Evolutionary conservation across 1,284 basidiomycete species (phyloP).

Genomic region (Rhodotorula sp.): DNA sequence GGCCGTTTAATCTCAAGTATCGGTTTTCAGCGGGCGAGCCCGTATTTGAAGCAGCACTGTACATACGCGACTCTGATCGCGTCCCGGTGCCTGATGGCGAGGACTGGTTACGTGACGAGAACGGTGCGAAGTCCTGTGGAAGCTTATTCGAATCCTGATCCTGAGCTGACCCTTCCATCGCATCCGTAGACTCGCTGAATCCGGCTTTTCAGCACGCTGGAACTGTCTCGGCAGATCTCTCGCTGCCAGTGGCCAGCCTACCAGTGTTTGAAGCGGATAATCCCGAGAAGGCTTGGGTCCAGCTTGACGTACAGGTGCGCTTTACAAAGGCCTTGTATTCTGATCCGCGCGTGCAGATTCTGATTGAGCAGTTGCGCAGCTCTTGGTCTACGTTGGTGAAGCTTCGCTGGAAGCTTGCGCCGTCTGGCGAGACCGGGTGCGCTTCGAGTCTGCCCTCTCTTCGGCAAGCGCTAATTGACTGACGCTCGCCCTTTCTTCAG

Average conservation of each 20-base stretch:
- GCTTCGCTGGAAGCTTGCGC: conserved; percentile 8
- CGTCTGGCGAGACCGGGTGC: conserved; percentile 12
- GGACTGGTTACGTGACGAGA: neutral
- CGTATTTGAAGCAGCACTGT: neutral
- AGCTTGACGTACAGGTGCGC: conserved; percentile 13
- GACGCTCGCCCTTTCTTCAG: no score
- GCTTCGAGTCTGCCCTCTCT: neutral
- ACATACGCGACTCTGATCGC: neutral
- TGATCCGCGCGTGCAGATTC: neutral
- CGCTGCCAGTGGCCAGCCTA: neutral
- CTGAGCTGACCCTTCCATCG: no score
- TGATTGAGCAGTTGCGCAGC: neutral
- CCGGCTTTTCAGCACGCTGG: neutral
- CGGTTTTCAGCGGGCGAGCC: neutral
- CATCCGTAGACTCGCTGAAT: neutral
- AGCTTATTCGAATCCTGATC: neutral
- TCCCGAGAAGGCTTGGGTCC: conserved; percentile 4
- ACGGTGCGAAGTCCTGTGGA: neutral
- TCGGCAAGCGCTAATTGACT: neutral
- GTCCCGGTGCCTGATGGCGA: neutral
- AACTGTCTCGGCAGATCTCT: conserved; percentile 2
- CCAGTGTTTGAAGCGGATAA: neutral
- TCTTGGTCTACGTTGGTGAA: conserved; percentile 12
- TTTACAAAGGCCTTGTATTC: neutral
- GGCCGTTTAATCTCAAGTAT: conserved; percentile 12